Evolutionary conservation across 2,329 filamentous ascomycete genomes (phyloP).

Genomic region (Neofusicoccum laricinum): DNA sequence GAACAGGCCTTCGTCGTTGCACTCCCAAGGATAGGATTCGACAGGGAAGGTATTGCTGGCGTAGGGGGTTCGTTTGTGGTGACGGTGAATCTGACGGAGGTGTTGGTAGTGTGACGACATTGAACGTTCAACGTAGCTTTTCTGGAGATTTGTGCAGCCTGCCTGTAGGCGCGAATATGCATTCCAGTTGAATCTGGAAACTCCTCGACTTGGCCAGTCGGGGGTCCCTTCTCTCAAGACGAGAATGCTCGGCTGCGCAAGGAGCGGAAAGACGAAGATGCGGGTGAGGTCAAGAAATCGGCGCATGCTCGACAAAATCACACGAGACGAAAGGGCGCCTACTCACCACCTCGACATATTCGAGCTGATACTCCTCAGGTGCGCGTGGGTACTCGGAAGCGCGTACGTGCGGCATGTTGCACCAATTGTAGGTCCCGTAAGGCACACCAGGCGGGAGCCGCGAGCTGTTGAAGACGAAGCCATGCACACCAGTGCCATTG

Average conservation of each 20-base stretch:
- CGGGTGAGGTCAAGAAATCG: neutral
- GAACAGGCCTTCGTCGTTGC: slow-evolving; percentile 66
- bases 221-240: too few relatives aligned
- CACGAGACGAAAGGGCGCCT: too few relatives aligned
- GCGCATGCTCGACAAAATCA: too few relatives aligned
- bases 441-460: slow-evolving; percentile 49
- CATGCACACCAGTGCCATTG: slow-evolving; percentile 62
- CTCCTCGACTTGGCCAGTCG: too few relatives aligned
- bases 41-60: slow-evolving; percentile 72
- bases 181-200: too few relatives aligned
- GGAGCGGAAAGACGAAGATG: neutral
- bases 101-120: neutral
- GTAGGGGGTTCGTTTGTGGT: slow-evolving; percentile 83
- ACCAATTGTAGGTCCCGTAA: slow-evolving; percentile 73
- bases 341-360: slow-evolving; percentile 71
- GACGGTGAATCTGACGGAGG: slow-evolving; percentile 66
- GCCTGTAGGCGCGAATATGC: too few relatives aligned
- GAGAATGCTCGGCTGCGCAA: too few relatives aligned
- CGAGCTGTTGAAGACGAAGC: slow-evolving; percentile 71
- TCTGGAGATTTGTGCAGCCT: too few relatives aligned
- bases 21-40: slow-evolving; percentile 71
- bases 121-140: too few relatives aligned
- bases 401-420: slow-evolving; percentile 85
- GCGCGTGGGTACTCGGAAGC: slow-evolving; percentile 60
- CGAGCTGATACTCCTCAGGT: slow-evolving; percentile 57